Evolutionary conservation across 192 early-diverging fungal species (phyloP), one percentile per base, ranked within the genome.

Genomic region (Mortierella antarctica): DNA sequence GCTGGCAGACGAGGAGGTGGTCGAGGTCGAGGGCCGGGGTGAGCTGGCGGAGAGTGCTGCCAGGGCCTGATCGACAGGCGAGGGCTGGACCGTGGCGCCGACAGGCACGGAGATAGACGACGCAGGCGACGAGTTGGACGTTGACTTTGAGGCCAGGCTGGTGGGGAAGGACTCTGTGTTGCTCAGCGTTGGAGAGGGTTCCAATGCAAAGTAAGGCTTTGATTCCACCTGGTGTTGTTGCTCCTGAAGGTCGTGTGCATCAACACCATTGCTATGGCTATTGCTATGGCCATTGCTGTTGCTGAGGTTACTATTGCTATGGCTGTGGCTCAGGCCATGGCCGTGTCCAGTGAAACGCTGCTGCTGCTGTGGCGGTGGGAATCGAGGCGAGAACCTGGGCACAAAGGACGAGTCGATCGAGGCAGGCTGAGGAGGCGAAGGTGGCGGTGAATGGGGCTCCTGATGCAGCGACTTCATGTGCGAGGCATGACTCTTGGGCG

Each of bases 131-230:
- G 76, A 78, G 50, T 50, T 18, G 7, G 66, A 67, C 39, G 63
- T 66, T 0, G 63, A 8, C 44, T 61, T 73, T 20, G 73, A 67
- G 20, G 45, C 20, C 20, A 31, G 40, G 45, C 51, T 58, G 56
- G 48, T 44, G 39, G 60, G 62, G 31, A 66, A 69, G 57, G 82
- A 70, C 11, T 71, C 74, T 59, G 74, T 73, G 23, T 39, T 21
- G 48, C 63, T 69, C 12, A 76, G 60, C 20, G 66, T 69, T 15
- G 70, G 70, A 23, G 82, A 69, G 53, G 70, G 66, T 54, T 83
- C 61, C 17, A 61, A 17, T 11, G 42, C 17, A 47, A 68, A 83
- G n/a, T 58, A 14, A n/a, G 44, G 62, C 8, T 31, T 31, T 31
- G 52, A 44, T 20, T 70, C 48, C n/a, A 45, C 55, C 23, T 42